Conservation (phyloP, 805 yeast species). For the Zygotorulaspora sp. region DNA sequence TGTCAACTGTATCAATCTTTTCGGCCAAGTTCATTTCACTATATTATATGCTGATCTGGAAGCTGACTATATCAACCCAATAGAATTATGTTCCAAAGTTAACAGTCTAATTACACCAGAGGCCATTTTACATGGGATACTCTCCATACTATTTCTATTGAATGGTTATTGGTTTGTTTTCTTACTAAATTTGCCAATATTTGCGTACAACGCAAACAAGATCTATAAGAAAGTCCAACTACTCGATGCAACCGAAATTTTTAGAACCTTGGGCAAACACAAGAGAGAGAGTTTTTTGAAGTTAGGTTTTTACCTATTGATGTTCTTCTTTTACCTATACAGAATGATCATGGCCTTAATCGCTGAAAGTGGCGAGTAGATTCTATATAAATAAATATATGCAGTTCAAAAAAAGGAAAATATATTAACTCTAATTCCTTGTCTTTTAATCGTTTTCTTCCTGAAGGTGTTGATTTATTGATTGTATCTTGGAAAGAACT, state of each 20-base stretch:
- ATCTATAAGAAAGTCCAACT: constrained; percentile 74
- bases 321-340: constrained; percentile 94
- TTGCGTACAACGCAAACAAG: constrained; percentile 80
- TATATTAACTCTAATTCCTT: too few species aligned
- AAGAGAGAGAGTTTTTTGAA: constrained; percentile 89
- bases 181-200: constrained; percentile 73
- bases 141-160: constrained; percentile 66
- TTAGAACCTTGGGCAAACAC: constrained; percentile 87
- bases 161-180: constrained; percentile 93
- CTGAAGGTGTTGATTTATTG: constrained; percentile 13
- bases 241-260: constrained; percentile 95
- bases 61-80: constrained; percentile 95
- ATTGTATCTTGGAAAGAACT: constrained; percentile 14
- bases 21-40: constrained; percentile 90
- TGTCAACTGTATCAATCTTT: constrained; percentile 80
- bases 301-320: constrained; percentile 80
- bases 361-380: constrained; percentile 42
- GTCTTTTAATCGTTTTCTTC: constrained; percentile 1
- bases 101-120: constrained; percentile 89
- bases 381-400: constrained; percentile 9
- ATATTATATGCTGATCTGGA: constrained; percentile 93
- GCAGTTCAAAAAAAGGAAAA: constrained; percentile 2
- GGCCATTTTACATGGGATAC: constrained; percentile 72
- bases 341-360: constrained; percentile 93
- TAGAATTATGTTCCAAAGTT: constrained; percentile 89